These are phyloP conservation scores for Panicum virgatum DNA, from an alignment of 202 grass and related monocot species.

Conservation along the genomic window DNA sequence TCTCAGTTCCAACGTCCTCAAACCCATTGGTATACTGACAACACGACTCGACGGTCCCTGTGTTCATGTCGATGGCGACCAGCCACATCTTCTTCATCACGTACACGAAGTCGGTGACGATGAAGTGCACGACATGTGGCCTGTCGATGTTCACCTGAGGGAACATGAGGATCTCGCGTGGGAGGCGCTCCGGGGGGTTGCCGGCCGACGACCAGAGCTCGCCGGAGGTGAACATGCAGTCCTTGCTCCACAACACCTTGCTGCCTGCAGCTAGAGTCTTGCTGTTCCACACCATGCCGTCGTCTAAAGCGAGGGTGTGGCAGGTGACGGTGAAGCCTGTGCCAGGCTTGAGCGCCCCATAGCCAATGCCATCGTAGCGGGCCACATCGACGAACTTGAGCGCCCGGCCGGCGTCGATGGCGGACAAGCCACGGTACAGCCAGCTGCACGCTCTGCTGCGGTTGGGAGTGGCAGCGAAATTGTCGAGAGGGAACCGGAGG, in stretches of 20 bases:
- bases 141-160: neutral
- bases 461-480: neutral
- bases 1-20: neutral
- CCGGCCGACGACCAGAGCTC: neutral
- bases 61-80: slow-evolving; percentile 15
- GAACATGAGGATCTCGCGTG: neutral
- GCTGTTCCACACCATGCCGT: neutral
- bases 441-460: neutral
- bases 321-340: slow-evolving; percentile 5
- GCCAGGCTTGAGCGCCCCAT: neutral
- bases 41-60: neutral
- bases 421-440: neutral
- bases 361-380: neutral
- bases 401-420: neutral
- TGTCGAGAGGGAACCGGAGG: neutral
- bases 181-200: neutral
- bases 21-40: neutral
- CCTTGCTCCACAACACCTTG: neutral
- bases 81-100: slow-evolving; percentile 2
- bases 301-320: neutral
- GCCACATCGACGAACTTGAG: neutral
- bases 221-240: neutral
- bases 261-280: neutral
- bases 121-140: slow-evolving; percentile 5
- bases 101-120: neutral